A percentile compares a stretch with the other conserved stretches of the same genome.
Evolutionary conservation across 2,329 filamentous ascomycete genomes (phyloP).

Genomic region (Monosporascus sp.): DNA sequence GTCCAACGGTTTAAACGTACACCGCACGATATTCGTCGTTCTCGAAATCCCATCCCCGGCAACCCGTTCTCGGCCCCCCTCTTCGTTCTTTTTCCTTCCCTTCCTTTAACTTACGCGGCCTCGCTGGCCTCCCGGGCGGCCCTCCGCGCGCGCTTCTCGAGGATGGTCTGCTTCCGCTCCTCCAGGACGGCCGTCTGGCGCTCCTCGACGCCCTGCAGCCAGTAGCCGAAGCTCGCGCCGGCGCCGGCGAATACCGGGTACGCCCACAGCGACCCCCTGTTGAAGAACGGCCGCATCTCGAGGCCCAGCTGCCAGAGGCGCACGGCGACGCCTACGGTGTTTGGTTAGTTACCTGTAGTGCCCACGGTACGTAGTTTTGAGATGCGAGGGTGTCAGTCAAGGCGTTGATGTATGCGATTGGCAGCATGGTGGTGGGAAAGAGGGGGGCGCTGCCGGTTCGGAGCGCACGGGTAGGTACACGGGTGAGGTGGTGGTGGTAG

Average conservation of each 20-base stretch:
- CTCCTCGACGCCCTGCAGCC: constrained; percentile 85
- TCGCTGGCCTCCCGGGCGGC: constrained; percentile 56
- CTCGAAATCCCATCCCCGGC: no score
- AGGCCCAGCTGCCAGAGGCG: constrained; percentile 97
- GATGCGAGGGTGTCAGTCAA: no score
- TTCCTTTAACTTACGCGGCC: constrained; percentile 7
- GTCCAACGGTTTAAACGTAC: no score
- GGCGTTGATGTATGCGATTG: not conserved
- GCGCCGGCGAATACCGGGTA: constrained; percentile 85
- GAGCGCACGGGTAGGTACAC: not conserved
- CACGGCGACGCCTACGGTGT: constrained; percentile 69
- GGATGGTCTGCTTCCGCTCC: constrained; percentile 71
- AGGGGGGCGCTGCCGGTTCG: not conserved
- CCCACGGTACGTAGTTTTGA: no score
- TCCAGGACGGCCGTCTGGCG: constrained; percentile 71
- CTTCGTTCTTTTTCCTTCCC: not conserved
- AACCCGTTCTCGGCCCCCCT: not conserved
- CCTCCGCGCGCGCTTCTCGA: constrained; percentile 85
- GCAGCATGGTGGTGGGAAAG: constrained; percentile 7
- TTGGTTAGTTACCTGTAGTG: constrained; percentile 13
- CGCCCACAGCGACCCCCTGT: constrained; percentile 76
- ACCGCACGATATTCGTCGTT: no score
- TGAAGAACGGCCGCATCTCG: constrained; percentile 95
- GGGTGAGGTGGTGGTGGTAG: constrained; percentile 7
- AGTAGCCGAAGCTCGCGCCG: constrained; percentile 93